Evolutionary conservation across 2,329 filamentous ascomycete genomes (phyloP), one percentile per base, ranked within the genome.

Genomic region (Epichloe coenophiala): DNA sequence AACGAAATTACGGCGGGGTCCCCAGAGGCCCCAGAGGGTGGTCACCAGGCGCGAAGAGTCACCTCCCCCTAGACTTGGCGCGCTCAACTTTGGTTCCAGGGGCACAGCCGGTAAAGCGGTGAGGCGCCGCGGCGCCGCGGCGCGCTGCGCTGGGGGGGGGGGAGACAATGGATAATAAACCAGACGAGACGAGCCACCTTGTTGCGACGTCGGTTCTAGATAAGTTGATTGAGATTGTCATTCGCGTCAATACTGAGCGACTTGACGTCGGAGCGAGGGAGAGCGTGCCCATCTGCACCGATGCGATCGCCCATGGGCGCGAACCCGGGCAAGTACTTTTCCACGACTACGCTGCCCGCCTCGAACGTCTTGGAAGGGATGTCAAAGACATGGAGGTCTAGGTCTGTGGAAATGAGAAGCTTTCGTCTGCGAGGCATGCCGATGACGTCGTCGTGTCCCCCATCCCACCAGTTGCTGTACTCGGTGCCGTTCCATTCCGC

Each of bases 221-320:
- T 9, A 3, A 31, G 3, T 31, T 31, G 27, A 9, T 7, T 27
- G 27, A 27, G 7, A 23, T 44, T 13, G 17, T 38, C 19, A 9
- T 21, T 33, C 9, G n/a, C 39, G 15, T 37, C 27, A 15, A 47
- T 27, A 19, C 35, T 47, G 3, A 47, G 21, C 2, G 38, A 43
- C 35, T 51, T 51, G 13, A 51, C 19, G 21, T 47, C 49, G 7
- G 49, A 51, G 17, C 45, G 44, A 4, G 49, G 49, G 5, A 51
- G 45, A 7, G 19, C 21, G 4, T 15, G 13, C 8, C 45, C 45
- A 37, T 51, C 35, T 9, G 38, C 15, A 13, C 49, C 49, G 11
- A 31, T 23, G 6, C 49, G 49, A 15, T 2, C 9, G 7, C 33
- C 49, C 5, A 39, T 19, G 1, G 49, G 39, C 38, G 21, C n/a